Percentiles rank a stretch among this genome's conserved stretches.
Evolutionary conservation across 208 protist species (phyloP).

Genomic region (Crithidia brevicula): DNA sequence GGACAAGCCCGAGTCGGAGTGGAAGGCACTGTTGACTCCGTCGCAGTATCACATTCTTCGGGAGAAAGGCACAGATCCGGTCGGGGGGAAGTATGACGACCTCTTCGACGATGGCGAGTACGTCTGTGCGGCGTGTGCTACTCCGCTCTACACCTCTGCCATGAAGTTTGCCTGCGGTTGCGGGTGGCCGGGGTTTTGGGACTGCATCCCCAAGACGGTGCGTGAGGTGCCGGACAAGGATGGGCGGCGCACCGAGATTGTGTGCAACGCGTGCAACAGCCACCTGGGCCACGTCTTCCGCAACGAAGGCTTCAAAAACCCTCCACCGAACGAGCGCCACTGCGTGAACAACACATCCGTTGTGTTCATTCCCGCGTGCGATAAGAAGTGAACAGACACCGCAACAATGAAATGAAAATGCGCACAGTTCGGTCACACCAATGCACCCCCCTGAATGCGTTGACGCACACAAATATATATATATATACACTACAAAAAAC

Average conservation of each 20-base stretch:
- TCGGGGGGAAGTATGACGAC: constrained; percentile 58
- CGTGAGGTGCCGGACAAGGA: constrained; percentile 80
- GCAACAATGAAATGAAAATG: too few relatives aligned
- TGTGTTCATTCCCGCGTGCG: constrained; percentile 42
- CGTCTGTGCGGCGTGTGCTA: constrained; percentile 76
- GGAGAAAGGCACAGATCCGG: constrained; percentile 79
- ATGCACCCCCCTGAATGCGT: too few relatives aligned
- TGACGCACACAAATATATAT: too few relatives aligned
- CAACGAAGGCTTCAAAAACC: constrained; percentile 85
- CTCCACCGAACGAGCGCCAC: constrained; percentile 92
- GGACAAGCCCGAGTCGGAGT: constrained; percentile 69
- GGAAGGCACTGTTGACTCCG: constrained; percentile 53
- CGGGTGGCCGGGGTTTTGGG: constrained; percentile 91
- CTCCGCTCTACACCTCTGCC: constrained; percentile 81
- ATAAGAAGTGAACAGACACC: constrained; percentile 4
- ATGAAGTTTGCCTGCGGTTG: constrained; percentile 92
- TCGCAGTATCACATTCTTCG: constrained; percentile 75
- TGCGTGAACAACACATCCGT: constrained; percentile 90
- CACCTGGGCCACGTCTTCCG: constrained; percentile 95
- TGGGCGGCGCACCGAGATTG: constrained; percentile 84
- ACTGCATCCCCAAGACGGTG: constrained; percentile 79
- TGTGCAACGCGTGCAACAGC: constrained; percentile 92
- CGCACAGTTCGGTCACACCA: too few relatives aligned
- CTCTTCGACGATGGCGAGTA: constrained; percentile 78
- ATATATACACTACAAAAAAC: too few relatives aligned